phyloP scores from a whole-genome alignment of 2,329 filamentous ascomycete genomes.

The Colletotrichum sp. region DNA sequence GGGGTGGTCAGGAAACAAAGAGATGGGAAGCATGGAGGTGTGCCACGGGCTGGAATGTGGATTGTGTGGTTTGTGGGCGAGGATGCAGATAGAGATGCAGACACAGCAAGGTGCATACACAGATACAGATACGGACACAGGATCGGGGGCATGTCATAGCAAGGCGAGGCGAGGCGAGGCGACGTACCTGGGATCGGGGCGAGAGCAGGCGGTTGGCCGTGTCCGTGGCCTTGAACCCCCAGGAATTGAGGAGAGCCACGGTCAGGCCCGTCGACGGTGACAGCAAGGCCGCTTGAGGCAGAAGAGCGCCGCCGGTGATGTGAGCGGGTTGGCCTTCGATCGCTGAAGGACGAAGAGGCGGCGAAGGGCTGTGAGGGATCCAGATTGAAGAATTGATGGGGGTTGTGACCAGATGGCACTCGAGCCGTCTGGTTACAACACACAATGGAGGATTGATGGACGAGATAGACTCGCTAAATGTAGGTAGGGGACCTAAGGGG shows the following conservation, averaged over 20 bases:
- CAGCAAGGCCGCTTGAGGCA: constrained; percentile 31
- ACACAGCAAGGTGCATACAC: not conserved
- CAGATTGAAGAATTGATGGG: constrained; percentile 21
- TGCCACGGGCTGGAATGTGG: not conserved
- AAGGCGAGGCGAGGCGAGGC: not conserved
- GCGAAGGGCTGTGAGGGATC: constrained; percentile 19
- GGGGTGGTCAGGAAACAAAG: constrained; percentile 2
- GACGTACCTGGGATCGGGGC: constrained; percentile 63
- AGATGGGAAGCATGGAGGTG: not conserved
- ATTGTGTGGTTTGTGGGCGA: not conserved
- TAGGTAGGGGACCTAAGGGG: constrained; percentile 1
- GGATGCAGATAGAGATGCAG: not conserved
- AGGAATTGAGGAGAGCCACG: constrained; percentile 38
- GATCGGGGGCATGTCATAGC: not conserved
- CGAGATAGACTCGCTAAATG: constrained; percentile 14
- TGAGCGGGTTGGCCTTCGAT: constrained; percentile 26
- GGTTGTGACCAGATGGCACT: constrained; percentile 24
- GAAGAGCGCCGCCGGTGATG: constrained; percentile 36
- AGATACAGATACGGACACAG: not conserved
- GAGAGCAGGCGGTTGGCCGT: constrained; percentile 45
- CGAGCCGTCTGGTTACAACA: constrained; percentile 22
- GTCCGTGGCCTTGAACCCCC: constrained; percentile 44
- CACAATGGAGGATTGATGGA: not conserved
- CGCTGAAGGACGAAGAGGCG: constrained; percentile 29
- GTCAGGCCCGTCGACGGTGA: constrained; percentile 34